phyloP scores from a whole-genome alignment of 208 protist genomes.

The Trypanosoma conorhini region DNA sequence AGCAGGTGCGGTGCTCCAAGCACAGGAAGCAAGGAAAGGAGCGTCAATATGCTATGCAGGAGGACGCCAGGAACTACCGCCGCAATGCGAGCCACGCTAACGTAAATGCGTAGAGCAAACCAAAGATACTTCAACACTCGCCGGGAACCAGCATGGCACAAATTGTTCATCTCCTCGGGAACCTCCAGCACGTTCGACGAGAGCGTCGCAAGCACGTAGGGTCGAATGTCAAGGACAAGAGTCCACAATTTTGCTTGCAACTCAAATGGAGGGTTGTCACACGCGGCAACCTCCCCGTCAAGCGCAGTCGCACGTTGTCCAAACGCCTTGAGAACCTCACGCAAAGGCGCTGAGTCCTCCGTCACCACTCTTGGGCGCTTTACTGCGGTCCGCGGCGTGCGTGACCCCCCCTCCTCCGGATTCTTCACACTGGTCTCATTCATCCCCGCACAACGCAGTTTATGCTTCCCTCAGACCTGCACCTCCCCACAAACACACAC shows the following conservation, averaged over 20 bases:
- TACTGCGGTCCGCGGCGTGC: not conserved
- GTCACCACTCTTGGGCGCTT: conserved; percentile 18
- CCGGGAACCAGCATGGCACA: conserved; percentile 28
- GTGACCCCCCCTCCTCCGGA: not conserved
- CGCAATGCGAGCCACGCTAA: conserved; percentile 52
- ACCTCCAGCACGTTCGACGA: conserved; percentile 4
- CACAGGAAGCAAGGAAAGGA: conserved; percentile 55
- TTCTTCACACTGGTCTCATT: not conserved
- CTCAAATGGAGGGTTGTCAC: not conserved
- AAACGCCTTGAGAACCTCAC: conserved; percentile 37
- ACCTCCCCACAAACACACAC: not conserved
- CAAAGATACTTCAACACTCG: conserved; percentile 38
- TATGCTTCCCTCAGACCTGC: not conserved
- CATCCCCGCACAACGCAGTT: not conserved
- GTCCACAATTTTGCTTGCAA: conserved; percentile 42
- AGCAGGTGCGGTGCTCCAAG: conserved; percentile 21
- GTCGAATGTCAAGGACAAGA: conserved; percentile 53
- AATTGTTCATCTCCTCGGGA: conserved; percentile 23
- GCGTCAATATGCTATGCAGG: conserved; percentile 52
- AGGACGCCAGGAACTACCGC: conserved; percentile 36
- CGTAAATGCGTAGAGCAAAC: conserved; percentile 58
- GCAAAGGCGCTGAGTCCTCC: conserved; percentile 20
- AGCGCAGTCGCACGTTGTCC: conserved; percentile 38
- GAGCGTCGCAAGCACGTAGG: conserved; percentile 44
- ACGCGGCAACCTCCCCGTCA: conserved; percentile 5